A percentile compares a stretch with the other conserved stretches of the same genome.
Evolutionary conservation across 2,329 filamentous ascomycete species (phyloP).

Genomic region (Aspergillus caelatus): DNA sequence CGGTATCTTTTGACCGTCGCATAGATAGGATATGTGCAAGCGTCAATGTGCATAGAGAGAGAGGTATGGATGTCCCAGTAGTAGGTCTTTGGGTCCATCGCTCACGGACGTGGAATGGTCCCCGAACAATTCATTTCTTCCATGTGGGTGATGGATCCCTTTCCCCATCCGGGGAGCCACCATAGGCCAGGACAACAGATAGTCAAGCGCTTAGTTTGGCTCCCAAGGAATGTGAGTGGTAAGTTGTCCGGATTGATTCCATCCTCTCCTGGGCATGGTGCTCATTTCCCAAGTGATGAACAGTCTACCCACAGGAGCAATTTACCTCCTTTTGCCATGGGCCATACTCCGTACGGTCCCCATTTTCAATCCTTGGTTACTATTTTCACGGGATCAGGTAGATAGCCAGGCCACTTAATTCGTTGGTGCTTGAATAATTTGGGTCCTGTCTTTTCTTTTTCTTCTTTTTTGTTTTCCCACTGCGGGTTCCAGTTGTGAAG

Average conservation of each 20-base stretch:
- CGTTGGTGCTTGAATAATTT: neutral
- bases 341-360: neutral
- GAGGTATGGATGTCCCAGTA: neutral
- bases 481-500: neutral
- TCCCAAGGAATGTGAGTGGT: neutral
- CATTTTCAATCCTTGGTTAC: neutral
- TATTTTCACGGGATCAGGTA: neutral
- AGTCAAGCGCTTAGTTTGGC: constrained; percentile 1
- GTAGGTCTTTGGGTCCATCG: neutral
- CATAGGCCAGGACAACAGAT: constrained; percentile 1
- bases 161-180: neutral
- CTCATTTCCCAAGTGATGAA: constrained; percentile 8
- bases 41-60: neutral
- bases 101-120: neutral
- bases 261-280: neutral
- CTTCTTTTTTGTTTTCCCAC: neutral
- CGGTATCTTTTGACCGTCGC: neutral
- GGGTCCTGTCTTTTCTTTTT: neutral
- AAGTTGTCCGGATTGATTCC: neutral
- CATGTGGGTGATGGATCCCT: constrained; percentile 4
- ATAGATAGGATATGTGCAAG: neutral
- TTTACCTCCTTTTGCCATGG: neutral
- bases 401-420: neutral
- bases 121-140: constrained; percentile 1
- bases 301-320: constrained; percentile 7